A percentile compares a stretch with the other conserved stretches of the same genome.
Conservation (phyloP, 768 basidiomycete genomes). For the Russula compacta region DNA sequence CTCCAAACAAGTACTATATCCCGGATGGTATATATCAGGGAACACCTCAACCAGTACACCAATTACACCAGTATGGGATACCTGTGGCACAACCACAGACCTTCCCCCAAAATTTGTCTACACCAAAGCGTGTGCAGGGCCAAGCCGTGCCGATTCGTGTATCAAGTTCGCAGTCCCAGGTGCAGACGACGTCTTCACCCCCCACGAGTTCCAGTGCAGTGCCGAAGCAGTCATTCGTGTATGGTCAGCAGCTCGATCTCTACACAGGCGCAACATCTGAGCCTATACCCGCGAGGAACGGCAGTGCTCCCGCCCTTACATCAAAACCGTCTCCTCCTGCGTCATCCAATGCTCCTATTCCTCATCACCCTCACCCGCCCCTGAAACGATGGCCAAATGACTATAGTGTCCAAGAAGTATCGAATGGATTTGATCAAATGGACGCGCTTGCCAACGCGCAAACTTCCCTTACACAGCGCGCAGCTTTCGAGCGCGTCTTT, state of each 20-base stretch:
- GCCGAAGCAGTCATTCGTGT: constrained; percentile 7
- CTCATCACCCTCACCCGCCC: constrained; percentile 52
- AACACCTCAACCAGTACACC: constrained; percentile 4
- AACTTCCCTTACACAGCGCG: constrained; percentile 48
- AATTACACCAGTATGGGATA: constrained; percentile 10
- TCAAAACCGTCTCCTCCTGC: constrained; percentile 14
- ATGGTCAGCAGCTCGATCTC: constrained; percentile 4
- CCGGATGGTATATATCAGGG: constrained; percentile 13
- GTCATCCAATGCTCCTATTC: constrained; percentile 20
- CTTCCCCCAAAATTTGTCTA: constrained; percentile 18
- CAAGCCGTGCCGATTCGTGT: constrained; percentile 12
- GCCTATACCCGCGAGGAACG: constrained; percentile 8
- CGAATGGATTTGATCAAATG: constrained; percentile 49
- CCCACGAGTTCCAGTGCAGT: neutral
- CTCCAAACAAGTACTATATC: constrained; percentile 18
- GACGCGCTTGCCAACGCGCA: constrained; percentile 28
- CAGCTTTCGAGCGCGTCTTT: constrained; percentile 62
- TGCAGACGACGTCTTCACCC: constrained; percentile 6
- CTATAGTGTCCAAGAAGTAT: constrained; percentile 59
- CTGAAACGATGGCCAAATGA: constrained; percentile 73
- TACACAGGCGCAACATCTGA: constrained; percentile 5
- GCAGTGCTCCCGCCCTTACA: constrained; percentile 22
- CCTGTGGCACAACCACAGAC: constrained; percentile 13
- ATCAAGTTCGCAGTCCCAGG: constrained; percentile 1
- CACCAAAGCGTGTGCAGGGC: constrained; percentile 15